These are phyloP conservation scores for Hanseniaspora gamundiae DNA, from an alignment of 1,139 yeast species.

Conservation along the genomic window DNA sequence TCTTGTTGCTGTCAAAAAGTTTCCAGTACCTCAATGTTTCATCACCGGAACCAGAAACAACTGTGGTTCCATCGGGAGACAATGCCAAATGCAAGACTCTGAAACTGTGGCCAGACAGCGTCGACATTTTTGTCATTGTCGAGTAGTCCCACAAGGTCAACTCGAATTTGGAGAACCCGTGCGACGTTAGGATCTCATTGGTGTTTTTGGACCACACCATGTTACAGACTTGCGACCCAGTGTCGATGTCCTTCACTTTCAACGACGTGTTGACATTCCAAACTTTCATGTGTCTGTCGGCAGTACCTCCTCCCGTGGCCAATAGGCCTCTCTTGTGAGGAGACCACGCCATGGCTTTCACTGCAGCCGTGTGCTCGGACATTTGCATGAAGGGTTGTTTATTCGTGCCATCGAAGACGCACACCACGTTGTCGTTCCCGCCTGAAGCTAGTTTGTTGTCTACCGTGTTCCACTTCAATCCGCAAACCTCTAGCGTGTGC, in stretches of 20 bases:
- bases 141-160: conserved; percentile 93
- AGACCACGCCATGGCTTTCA: conserved; percentile 94
- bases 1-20: conserved; percentile 64
- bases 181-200: conserved; percentile 87
- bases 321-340: conserved; percentile 90
- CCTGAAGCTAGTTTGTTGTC: conserved; percentile 85
- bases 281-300: conserved; percentile 78
- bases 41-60: conserved; percentile 99
- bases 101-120: conserved; percentile 87
- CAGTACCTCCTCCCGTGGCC: conserved; percentile 97
- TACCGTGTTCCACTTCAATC: conserved; percentile 84
- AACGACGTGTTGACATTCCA: conserved; percentile 86
- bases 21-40: conserved; percentile 93
- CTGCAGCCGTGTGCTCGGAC: conserved; percentile 85
- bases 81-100: conserved; percentile 80
- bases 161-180: conserved; percentile 87
- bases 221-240: conserved; percentile 94
- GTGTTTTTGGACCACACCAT: conserved; percentile 88
- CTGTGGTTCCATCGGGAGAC: conserved; percentile 95
- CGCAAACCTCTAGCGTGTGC: conserved; percentile 94
- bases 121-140: conserved; percentile 84
- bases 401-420: conserved; percentile 77
- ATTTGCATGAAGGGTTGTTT: conserved; percentile 63
- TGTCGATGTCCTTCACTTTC: conserved; percentile 65
- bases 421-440: conserved; percentile 79